These are phyloP conservation scores for Fomitopsis palustris DNA, from an alignment of 1,284 basidiomycete species.

Conservation along the genomic window DNA sequence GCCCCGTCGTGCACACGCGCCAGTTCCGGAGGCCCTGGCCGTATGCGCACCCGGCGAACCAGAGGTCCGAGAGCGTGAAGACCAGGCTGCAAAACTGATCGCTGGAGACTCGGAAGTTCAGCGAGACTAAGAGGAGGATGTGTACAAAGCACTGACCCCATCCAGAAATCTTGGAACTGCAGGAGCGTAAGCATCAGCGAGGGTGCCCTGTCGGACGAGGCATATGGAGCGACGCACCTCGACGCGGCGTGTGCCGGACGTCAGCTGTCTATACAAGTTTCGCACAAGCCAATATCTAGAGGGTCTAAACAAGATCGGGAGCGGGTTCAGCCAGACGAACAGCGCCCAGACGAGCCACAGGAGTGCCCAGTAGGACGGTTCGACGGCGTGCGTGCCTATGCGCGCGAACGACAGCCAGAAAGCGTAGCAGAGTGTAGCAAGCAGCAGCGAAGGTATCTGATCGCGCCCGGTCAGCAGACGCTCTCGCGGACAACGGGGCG, in stretches of 20 bases:
- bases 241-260: slow-evolving; percentile 71
- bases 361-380: slow-evolving; percentile 73
- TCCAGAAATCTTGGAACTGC: slow-evolving; percentile 82
- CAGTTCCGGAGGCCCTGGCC: slow-evolving; percentile 49
- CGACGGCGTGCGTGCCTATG: slow-evolving; percentile 45
- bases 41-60: slow-evolving; percentile 74
- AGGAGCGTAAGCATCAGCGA: not conserved
- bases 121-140: too few relatives aligned
- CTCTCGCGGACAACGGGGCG: not conserved
- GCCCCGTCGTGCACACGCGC: slow-evolving; percentile 36
- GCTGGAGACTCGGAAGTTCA: slow-evolving; percentile 35
- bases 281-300: slow-evolving; percentile 81
- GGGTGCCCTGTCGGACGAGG: not conserved
- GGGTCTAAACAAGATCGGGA: slow-evolving; percentile 62
- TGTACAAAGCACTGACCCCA: slow-evolving; percentile 45
- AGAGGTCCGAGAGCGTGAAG: slow-evolving; percentile 73
- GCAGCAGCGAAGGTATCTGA: slow-evolving; percentile 77
- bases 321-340: slow-evolving; percentile 71
- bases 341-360: slow-evolving; percentile 74
- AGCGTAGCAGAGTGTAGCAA: slow-evolving; percentile 74
- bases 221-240: slow-evolving; percentile 48
- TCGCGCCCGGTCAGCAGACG: not conserved
- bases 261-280: slow-evolving; percentile 57
- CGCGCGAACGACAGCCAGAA: slow-evolving; percentile 84
- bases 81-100: slow-evolving; percentile 82